phyloP scores from a whole-genome alignment of 2,329 filamentous ascomycete genomes.

The Leptodontidium sp. region DNA sequence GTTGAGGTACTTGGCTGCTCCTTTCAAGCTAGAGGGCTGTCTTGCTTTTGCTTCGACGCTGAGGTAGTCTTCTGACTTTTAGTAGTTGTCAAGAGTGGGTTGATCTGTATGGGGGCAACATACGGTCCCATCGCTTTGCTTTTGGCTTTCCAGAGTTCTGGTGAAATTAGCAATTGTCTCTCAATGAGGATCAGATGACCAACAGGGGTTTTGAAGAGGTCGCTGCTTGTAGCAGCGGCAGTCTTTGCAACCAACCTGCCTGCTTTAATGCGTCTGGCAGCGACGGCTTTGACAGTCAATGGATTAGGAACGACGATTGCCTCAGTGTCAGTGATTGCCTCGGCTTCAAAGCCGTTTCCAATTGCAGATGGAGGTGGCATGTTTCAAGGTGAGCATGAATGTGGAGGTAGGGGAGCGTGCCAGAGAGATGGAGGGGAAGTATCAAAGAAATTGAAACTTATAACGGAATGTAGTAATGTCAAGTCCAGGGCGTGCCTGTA shows the following conservation, averaged over 20 bases:
- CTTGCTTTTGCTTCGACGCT: slow-evolving; percentile 68
- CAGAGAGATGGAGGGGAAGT: background rate
- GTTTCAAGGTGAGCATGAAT: slow-evolving; percentile 25
- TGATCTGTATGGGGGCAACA: slow-evolving; percentile 50
- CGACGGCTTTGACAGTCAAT: slow-evolving; percentile 72
- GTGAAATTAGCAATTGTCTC: slow-evolving; percentile 41
- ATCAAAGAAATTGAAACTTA: slow-evolving; percentile 1
- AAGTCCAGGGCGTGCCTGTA: background rate
- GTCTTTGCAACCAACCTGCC: slow-evolving; percentile 77
- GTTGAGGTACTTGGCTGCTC: slow-evolving; percentile 79
- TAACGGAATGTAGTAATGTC: slow-evolving; percentile 6
- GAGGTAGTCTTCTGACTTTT: slow-evolving; percentile 55
- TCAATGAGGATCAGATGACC: slow-evolving; percentile 40
- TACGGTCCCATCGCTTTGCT: slow-evolving; percentile 86
- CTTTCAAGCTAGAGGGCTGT: slow-evolving; percentile 78
- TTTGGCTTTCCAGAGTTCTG: slow-evolving; percentile 70
- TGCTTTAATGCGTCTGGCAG: slow-evolving; percentile 73
- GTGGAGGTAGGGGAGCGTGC: slow-evolving; percentile 7
- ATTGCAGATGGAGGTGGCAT: slow-evolving; percentile 54
- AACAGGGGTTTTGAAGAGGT: slow-evolving; percentile 83
- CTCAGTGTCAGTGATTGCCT: slow-evolving; percentile 38
- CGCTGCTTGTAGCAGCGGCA: slow-evolving; percentile 79
- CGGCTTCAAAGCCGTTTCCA: slow-evolving; percentile 33
- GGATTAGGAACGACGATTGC: slow-evolving; percentile 46
- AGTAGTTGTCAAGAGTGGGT: slow-evolving; percentile 30